Base-by-base conservation (phyloP, 768 basidiomycete genomes). In the Tulasnella sp. region DNA sequence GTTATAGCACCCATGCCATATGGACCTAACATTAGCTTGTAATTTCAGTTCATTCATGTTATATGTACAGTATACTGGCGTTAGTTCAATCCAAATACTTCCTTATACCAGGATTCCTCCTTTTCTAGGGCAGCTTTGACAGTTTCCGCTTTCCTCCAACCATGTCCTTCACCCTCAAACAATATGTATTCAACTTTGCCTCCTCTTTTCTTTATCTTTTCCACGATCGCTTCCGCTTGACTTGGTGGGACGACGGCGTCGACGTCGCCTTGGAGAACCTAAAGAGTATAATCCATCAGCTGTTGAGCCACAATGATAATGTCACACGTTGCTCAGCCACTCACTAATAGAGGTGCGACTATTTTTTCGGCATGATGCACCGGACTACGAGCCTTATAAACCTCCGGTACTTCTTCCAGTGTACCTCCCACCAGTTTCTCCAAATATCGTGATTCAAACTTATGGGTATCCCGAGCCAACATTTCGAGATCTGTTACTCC, bases 201-300 rank as follows among this genome's bases (percentile, higher is more conserved):
- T 2, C 72, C 71, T 0, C 68, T 66, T 45, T 68, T 64, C 46
- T 69, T 64, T 55, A 82, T 74, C 49, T 64, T 70, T 12, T 76
- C 66, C 33, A 76, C 72, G 44, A 84, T 81, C 10, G 61, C 60
- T 50, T 75, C 69, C 0, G 83, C 73, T 59, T 87, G 83, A 15
- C 68, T 71, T 3, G 78, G 79, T 0, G 77, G 83, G 0, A 87
- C 85, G 28, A 83, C 71, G 53, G 64, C 66, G 61, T 83, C 81
- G 0, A 69, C 61, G 1, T 71, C 66, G 6, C 82, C 82, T 66
- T 86, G 82, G n/a, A 84, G 64, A 19, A 83, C 73, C 82, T 83
- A 19, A 55, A 39, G 15, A 9, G 34, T 33, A 1, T 13, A 12
- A 24, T 43, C 25, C n/a, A 24, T 41, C 44, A 27, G 5, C 31